phyloP scores from a whole-genome alignment of 164 flowering plant species.

The Pachysandra terminalis region DNA sequence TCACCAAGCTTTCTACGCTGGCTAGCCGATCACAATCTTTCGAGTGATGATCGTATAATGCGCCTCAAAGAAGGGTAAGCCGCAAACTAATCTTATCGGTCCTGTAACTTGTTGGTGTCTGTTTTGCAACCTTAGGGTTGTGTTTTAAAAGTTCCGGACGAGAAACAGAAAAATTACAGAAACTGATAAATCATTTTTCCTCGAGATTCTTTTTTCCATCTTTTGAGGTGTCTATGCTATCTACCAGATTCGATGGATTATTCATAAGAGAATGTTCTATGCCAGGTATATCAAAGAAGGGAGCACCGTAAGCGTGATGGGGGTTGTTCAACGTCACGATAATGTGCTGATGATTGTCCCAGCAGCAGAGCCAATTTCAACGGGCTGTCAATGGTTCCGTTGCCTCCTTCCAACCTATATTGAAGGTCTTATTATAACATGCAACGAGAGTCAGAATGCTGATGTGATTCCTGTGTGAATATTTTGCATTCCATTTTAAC shows the following conservation, averaged over 20 bases:
- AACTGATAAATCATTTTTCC: not conserved
- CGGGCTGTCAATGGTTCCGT: conserved; percentile 76
- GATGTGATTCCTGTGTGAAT: conserved; percentile 83
- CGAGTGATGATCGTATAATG: conserved; percentile 86
- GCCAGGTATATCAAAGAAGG: conserved; percentile 92
- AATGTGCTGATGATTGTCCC: conserved; percentile 89
- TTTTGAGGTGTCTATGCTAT: not conserved
- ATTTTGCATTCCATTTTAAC: not conserved
- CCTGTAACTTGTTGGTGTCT: not conserved
- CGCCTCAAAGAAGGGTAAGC: conserved; percentile 94
- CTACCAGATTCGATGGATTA: not conserved
- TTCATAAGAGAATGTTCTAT: not conserved
- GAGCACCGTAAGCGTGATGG: conserved; percentile 93
- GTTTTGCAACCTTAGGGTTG: not conserved
- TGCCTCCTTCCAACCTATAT: conserved; percentile 77
- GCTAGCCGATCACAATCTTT: conserved; percentile 83
- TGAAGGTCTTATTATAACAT: conserved; percentile 73
- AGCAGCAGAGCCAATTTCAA: conserved; percentile 65
- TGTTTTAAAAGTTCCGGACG: not conserved
- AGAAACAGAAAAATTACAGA: not conserved
- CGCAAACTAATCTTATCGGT: not conserved
- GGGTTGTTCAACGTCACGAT: conserved; percentile 77
- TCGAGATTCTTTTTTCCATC: not conserved
- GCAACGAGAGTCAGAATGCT: conserved; percentile 66
- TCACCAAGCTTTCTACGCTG: conserved; percentile 77